Evolutionary conservation across 176 grass and related monocot genomes (phyloP).

Genomic region (Carex parvula): DNA sequence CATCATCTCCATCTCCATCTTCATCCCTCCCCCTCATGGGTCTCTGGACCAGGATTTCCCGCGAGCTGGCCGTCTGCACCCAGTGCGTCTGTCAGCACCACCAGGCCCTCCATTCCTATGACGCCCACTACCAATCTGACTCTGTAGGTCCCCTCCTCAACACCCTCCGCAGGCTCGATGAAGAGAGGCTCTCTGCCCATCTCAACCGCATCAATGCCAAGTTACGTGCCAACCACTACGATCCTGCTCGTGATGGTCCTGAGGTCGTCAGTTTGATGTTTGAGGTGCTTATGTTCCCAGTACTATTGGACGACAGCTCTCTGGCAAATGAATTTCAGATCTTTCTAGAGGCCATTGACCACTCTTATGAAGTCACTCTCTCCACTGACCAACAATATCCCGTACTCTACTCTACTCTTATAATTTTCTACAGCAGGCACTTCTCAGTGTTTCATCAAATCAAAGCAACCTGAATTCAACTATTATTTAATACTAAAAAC

Average conservation of each 20-base stretch:
- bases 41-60: conserved; percentile 65
- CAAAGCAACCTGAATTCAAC: too few species aligned
- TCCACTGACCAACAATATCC: conserved; percentile 90
- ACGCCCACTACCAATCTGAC: conserved; percentile 51
- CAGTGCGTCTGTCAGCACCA: conserved; percentile 89
- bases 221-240: conserved; percentile 49
- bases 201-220: conserved; percentile 58
- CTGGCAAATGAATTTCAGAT: conserved; percentile 81
- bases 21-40: conserved; percentile 20
- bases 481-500: not conserved
- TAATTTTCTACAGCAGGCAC: too few species aligned
- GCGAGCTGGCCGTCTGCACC: conserved; percentile 62
- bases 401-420: conserved; percentile 39
- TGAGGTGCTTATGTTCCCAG: conserved; percentile 84
- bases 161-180: conserved; percentile 59
- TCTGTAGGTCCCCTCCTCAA: conserved; percentile 67
- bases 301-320: conserved; percentile 64
- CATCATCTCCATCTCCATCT: too few species aligned
- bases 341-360: conserved; percentile 85
- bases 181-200: conserved; percentile 68
- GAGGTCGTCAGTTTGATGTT: conserved; percentile 85
- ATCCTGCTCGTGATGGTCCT: conserved; percentile 43
- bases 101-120: conserved; percentile 60
- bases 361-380: conserved; percentile 75
- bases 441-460: too few species aligned